Base-by-base conservation (phyloP, 2,329 filamentous ascomycete species). In the Fusarium sacchari region DNA sequence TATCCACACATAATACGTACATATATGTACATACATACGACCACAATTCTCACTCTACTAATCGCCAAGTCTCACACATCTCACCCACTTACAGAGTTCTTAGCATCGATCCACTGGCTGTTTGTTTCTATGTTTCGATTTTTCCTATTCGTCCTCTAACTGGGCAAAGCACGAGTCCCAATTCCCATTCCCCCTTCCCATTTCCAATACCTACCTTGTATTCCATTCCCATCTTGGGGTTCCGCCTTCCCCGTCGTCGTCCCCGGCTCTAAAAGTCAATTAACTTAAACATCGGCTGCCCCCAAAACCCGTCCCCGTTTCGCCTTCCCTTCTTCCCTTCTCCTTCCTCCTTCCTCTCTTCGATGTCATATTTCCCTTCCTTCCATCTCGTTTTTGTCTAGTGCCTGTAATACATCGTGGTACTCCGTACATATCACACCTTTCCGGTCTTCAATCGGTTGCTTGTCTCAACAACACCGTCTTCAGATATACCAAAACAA, bases 261-360 rank as follows among this genome's bases (percentile, higher is more conserved):
- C 62, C 71, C 71, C 71, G 67, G 60, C 60, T 73, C 60, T 52
- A 61, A 64, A 74, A 74, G 60, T 72, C 71, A 74, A 74, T 74
- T 72, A 53, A 69, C 67, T 69, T 69, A 74, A 74, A 74, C 67
- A 52, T 69, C 63, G 58, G 50, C 56, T 60, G 61, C 67, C 71
- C 71, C 64, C 71, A 58, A 67, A 46, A 40, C 49, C 57, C 58
- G 39, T 32, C 22, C 17, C 66, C 39, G 30, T 64, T 32, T 37
- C 34, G 39, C 42, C 37, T 68, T 53, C 46, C 26, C 42, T 57
- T 49, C 50, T 64, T 53, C 44, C 36, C 13, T 49, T 34, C 36
- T 55, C 53, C 58, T 47, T 34, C 36, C 13, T 49, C 39, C 30
- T 55, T 53, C 58, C 50, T 53, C 53, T 69, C 52, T 43, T 52